Conservation (phyloP, 768 basidiomycete species). For the Phylloporus rhodoxanthus region DNA sequence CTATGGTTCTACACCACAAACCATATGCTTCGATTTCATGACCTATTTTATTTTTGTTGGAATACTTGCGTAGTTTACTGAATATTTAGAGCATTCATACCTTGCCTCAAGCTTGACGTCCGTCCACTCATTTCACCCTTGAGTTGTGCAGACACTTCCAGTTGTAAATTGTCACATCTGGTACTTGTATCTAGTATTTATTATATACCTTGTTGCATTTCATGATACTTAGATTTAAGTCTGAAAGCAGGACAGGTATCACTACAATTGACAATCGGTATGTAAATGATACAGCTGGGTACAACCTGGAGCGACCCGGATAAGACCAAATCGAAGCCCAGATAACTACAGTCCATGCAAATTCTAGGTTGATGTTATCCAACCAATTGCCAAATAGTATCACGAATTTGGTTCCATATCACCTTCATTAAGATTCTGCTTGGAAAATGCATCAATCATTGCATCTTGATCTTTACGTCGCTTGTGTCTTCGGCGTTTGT, state of each 20-base stretch:
- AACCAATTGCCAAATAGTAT: conserved; percentile 7
- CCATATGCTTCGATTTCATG: neutral
- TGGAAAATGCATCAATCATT: conserved; percentile 75
- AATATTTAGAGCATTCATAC: conserved; percentile 7
- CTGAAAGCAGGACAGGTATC: conserved; percentile 2
- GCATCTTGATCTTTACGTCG: conserved; percentile 80
- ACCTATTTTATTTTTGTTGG: neutral
- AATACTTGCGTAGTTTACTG: neutral
- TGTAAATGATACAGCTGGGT: conserved; percentile 21
- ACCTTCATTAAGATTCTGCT: conserved; percentile 35
- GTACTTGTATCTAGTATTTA: neutral
- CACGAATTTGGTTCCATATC: conserved; percentile 24
- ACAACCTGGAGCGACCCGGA: conserved; percentile 6
- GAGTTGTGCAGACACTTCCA: neutral
- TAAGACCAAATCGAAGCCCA: conserved; percentile 1
- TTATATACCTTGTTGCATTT: conserved; percentile 2
- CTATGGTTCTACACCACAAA: neutral
- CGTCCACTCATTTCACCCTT: conserved; percentile 7
- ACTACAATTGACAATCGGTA: conserved; percentile 15
- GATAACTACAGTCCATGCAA: conserved; percentile 11
- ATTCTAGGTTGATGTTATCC: conserved; percentile 9
- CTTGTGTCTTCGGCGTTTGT: conserved; percentile 72
- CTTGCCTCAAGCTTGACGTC: neutral
- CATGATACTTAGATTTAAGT: conserved; percentile 2
- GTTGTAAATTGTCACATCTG: neutral